Conservation (phyloP, 164 flowering plant genomes). For the Nymphaea thermarum region DNA sequence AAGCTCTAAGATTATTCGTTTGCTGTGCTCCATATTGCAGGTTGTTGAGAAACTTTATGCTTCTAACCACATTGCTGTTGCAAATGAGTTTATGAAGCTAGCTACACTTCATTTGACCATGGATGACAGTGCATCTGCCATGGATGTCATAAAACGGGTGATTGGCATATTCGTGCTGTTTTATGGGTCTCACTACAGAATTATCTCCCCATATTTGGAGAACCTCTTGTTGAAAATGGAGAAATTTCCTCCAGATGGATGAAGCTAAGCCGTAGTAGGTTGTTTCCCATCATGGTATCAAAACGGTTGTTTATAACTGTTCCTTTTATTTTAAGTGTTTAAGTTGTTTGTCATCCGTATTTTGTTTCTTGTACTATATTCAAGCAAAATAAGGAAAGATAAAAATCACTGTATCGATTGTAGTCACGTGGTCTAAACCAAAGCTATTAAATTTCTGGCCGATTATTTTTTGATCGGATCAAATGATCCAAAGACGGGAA, state of each 20-base stretch:
- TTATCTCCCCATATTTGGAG: conserved; percentile 39
- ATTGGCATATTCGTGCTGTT: conserved; percentile 34
- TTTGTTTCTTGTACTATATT: too few relatives aligned
- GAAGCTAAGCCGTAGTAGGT: too few relatives aligned
- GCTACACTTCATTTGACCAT: conserved; percentile 42
- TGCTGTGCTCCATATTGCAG: conserved; percentile 20
- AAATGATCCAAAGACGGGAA: too few relatives aligned
- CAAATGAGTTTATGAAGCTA: conserved; percentile 72
- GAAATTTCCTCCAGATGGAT: conserved; percentile 1
- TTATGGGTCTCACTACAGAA: conserved; percentile 49
- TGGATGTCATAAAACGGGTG: conserved; percentile 25
- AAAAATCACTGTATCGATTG: too few relatives aligned
- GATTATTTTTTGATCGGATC: too few relatives aligned
- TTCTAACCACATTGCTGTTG: conserved; percentile 58
- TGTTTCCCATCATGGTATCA: too few relatives aligned
- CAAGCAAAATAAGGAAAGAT: too few relatives aligned
- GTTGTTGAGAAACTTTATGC: conserved; percentile 66
- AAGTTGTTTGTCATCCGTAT: too few relatives aligned
- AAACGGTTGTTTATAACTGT: too few relatives aligned
- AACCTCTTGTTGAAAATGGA: conserved; percentile 21
- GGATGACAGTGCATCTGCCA: conserved; percentile 24
- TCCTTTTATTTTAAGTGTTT: too few relatives aligned
- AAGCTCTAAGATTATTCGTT: neutral
- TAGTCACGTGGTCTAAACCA: too few relatives aligned
- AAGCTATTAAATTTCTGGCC: too few relatives aligned